Evolutionary conservation across 306 rosid genomes (phyloP).

Genomic region (Macrotyloma uniflorum): DNA sequence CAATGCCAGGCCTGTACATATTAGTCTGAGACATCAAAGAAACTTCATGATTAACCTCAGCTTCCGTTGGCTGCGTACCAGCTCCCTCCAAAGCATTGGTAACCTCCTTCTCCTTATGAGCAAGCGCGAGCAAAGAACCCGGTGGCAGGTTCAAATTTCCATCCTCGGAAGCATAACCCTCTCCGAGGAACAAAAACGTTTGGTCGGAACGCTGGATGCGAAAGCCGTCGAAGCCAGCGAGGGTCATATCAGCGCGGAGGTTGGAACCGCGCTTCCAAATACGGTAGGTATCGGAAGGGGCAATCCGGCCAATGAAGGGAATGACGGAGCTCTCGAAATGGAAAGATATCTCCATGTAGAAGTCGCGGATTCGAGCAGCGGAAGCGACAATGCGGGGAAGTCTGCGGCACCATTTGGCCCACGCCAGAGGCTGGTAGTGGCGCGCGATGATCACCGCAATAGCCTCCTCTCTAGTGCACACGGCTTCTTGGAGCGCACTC

Average conservation of each 20-base stretch:
- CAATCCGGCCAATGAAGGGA: constrained; percentile 93
- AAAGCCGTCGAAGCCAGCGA: constrained; percentile 98
- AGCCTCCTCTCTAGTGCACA: constrained; percentile 86
- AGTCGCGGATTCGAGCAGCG: constrained; percentile 83
- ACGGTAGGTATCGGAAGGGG: constrained; percentile 97
- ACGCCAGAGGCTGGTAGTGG: constrained; percentile 92
- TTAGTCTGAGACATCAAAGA: constrained; percentile 91
- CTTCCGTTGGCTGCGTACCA: constrained; percentile 90
- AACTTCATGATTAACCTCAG: constrained; percentile 91
- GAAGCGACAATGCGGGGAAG: constrained; percentile 92
- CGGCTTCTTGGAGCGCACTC: constrained; percentile 99
- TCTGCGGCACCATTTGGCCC: constrained; percentile 99
- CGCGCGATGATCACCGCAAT: constrained; percentile 88
- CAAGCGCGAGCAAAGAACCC: constrained; percentile 88
- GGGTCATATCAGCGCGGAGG: constrained; percentile 98
- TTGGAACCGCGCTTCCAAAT: constrained; percentile 99
- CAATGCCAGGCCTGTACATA: constrained; percentile 98
- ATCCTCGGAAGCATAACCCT: constrained; percentile 83
- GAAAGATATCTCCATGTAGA: constrained; percentile 95
- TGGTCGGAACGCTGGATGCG: constrained; percentile 96
- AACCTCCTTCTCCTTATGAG: constrained; percentile 95
- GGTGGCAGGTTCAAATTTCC: constrained; percentile 60
- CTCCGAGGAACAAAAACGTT: constrained; percentile 92
- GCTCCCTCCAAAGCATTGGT: constrained; percentile 99
- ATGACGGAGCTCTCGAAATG: constrained; percentile 99